Evolutionary conservation across 345 rosid species (phyloP), one percentile per base, ranked within the genome.

Genomic region (Arabidopsis suecica): DNA sequence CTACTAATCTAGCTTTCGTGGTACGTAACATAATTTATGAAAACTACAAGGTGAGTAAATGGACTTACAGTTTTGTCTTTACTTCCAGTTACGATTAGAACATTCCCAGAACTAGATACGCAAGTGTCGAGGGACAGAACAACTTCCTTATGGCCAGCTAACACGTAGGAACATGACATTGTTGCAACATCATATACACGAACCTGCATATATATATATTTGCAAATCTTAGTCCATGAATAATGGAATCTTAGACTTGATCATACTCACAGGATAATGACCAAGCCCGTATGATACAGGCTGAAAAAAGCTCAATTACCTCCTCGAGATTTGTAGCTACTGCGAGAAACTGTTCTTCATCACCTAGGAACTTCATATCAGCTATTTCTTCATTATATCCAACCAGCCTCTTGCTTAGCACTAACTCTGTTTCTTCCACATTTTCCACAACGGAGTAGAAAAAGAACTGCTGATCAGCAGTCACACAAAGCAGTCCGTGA

Each of bases 261-360:
- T 59, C 55, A 61, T 76, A 54, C 61, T 42, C 70, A 12, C 28
- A 60, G 5, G 38, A 61, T 36, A 66, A 69, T 45, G 74, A 53
- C 50, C 62, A 50, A 68, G 55, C 58, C 28, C 61, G 53, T n/a
- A 75, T 51, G 62, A 51, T 3, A 60, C n/a, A 57, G 41, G 65
- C 33, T 20, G 49, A 9, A 61, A 55, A 77, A 44, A 5, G 65
- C 58, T 48, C 69, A 37, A 57, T 79, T 84, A 89, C 97, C 87
- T 92, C 93, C 82, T 95, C 97, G 34, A 89, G 84, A 89, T 92
- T 92, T 61, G 99, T 92, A 47, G 97, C 99, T 82, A 90, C 93
- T 78, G 93, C 99, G 9, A 95, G 92, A 82, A 78, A 86, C 14
- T 86, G 83, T 76, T 95, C 99, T 66, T 90, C 97, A 40, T 88